Evolutionary conservation across 208 protist genomes (phyloP).

Genomic region (Leishmania lainsoni): DNA sequence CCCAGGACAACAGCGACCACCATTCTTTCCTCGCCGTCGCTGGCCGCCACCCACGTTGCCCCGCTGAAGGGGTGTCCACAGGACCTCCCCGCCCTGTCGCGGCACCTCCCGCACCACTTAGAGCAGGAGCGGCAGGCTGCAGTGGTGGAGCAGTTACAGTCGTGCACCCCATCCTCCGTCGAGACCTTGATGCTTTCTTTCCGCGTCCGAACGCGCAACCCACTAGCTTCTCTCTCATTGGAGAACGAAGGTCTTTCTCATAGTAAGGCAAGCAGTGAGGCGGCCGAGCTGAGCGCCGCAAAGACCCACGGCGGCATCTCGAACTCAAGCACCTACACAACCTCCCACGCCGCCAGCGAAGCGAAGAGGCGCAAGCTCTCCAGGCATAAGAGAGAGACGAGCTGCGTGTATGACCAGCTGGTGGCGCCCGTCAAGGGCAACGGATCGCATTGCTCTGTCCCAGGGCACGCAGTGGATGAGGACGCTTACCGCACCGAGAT

Average conservation of each 20-base stretch:
- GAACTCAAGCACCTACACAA: background rate
- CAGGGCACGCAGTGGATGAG: background rate
- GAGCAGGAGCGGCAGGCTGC: background rate
- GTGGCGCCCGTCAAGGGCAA: background rate
- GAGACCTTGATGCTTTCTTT: slow-evolving; percentile 9
- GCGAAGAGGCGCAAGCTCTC: slow-evolving; percentile 15
- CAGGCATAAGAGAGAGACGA: slow-evolving; percentile 23
- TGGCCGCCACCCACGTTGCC: background rate
- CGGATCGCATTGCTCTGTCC: slow-evolving; percentile 3
- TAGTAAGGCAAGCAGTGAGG: background rate
- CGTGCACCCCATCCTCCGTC: background rate
- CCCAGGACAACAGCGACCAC: background rate
- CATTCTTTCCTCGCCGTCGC: background rate
- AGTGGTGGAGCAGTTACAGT: background rate
- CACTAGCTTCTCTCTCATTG: background rate
- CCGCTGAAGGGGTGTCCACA: slow-evolving; percentile 21
- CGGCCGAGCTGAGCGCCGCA: background rate
- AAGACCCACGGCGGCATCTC: slow-evolving; percentile 6
- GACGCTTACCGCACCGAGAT: background rate
- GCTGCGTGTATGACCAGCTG: background rate
- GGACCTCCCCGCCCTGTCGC: slow-evolving; percentile 10
- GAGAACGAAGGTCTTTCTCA: background rate
- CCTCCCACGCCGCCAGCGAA: slow-evolving; percentile 5
- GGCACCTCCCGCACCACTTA: slow-evolving; percentile 4
- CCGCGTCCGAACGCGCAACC: slow-evolving; percentile 20